Evolutionary conservation across 2,329 filamentous ascomycete species (phyloP).

Genomic region (Beauveria medogensis): DNA sequence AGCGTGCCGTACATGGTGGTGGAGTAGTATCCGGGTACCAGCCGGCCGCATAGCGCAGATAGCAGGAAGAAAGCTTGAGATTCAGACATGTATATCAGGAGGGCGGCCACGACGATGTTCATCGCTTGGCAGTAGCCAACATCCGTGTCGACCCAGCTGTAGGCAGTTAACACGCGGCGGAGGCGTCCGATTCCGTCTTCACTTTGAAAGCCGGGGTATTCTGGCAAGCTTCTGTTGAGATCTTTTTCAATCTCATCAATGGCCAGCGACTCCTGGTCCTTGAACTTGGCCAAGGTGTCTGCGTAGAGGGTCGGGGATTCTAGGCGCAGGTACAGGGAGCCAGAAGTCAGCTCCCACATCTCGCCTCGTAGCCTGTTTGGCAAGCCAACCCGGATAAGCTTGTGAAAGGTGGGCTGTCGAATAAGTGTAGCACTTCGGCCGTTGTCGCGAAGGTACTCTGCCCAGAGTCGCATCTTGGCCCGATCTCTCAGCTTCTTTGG

Average conservation of each 20-base stretch:
- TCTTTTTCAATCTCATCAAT: conserved; percentile 99
- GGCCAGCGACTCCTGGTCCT: conserved; percentile 81
- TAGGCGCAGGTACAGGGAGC: conserved; percentile 79
- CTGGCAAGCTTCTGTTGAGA: conserved; percentile 87
- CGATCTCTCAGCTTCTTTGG: conserved; percentile 86
- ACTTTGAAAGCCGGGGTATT: conserved; percentile 95
- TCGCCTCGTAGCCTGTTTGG: conserved; percentile 90
- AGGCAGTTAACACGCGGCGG: conserved; percentile 85
- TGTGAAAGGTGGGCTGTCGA: conserved; percentile 94
- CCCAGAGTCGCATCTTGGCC: conserved; percentile 97
- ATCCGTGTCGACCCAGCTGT: conserved; percentile 93
- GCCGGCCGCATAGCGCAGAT: conserved; percentile 81
- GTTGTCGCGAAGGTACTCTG: conserved; percentile 92
- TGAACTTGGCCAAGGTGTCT: conserved; percentile 76
- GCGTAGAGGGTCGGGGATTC: conserved; percentile 77
- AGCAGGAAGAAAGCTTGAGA: conserved; percentile 91
- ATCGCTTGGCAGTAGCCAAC: conserved; percentile 99
- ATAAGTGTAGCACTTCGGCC: conserved; percentile 87
- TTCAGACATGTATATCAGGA: conserved; percentile 98
- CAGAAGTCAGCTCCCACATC: conserved; percentile 91
- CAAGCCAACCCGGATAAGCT: conserved; percentile 88
- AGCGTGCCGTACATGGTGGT: conserved; percentile 98
- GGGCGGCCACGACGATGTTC: conserved; percentile 98
- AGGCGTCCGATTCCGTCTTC: conserved; percentile 89
- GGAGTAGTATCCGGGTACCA: conserved; percentile 95